Percentiles rank a stretch among this genome's conserved stretches.
Evolutionary conservation across 345 rosid species (phyloP).

Genomic region (Camelina hispida): DNA sequence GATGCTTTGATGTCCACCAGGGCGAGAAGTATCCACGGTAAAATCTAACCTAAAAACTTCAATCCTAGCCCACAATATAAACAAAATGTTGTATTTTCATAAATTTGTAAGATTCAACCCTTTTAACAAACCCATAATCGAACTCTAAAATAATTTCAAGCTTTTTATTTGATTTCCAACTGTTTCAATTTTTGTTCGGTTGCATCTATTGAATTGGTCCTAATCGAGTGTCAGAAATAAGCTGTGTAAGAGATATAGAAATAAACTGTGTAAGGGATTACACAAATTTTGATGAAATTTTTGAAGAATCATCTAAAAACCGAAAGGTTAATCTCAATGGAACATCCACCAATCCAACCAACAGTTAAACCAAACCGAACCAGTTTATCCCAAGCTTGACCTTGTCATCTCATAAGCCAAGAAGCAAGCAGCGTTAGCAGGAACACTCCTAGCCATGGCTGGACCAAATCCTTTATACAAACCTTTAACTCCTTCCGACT

Average conservation of each 20-base stretch:
- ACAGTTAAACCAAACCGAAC: conserved; percentile 32
- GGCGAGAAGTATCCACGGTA: no score
- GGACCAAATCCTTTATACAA: conserved; percentile 95
- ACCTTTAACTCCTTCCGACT: conserved; percentile 87
- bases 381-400: conserved; percentile 70
- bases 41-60: not conserved
- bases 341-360: conserved; percentile 29
- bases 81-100: not conserved
- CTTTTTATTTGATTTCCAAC: not conserved
- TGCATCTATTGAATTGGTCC: not conserved
- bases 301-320: conserved; percentile 28
- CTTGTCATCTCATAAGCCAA: conserved; percentile 88
- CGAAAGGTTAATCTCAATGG: conserved; percentile 22
- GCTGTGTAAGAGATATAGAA: conserved; percentile 7
- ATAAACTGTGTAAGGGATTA: not conserved
- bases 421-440: conserved; percentile 99
- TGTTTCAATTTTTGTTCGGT: not conserved
- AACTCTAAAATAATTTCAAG: not conserved
- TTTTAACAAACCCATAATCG: not conserved
- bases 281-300: conserved; percentile 13
- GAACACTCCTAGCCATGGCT: conserved; percentile 94
- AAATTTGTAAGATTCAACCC: not conserved
- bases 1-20: no score
- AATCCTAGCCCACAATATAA: not conserved
- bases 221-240: not conserved